Conservation (phyloP, 2,329 filamentous ascomycete species). For the Rutstroemia sp. region DNA sequence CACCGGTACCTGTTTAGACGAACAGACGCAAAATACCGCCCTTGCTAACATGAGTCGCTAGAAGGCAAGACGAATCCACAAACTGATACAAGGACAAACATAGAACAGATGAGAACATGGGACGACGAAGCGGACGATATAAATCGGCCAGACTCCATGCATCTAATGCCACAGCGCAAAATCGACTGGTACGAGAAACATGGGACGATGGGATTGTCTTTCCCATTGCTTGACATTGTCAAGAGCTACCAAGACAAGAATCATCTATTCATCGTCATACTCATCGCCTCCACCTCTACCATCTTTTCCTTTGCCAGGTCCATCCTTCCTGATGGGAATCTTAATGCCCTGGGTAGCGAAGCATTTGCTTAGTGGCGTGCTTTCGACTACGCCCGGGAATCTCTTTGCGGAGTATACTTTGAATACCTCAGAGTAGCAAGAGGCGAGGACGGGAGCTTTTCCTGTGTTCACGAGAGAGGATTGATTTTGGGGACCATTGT, state of each 20-base stretch:
- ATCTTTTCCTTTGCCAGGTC: conserved; percentile 30
- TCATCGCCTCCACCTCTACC: conserved; percentile 25
- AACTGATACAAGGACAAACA: too few species aligned
- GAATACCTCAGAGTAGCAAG: conserved; percentile 81
- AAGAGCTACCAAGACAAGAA: background rate
- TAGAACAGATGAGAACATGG: too few species aligned
- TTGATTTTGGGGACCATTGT: conserved; percentile 26
- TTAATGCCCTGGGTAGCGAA: conserved; percentile 73
- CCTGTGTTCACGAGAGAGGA: conserved; percentile 58
- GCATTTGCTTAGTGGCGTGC: conserved; percentile 80
- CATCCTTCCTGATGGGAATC: conserved; percentile 90
- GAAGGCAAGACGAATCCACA: too few species aligned
- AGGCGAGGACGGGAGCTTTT: conserved; percentile 74
- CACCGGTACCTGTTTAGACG: too few species aligned
- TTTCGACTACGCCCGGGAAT: conserved; percentile 95
- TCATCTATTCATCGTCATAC: background rate
- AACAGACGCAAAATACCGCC: too few species aligned
- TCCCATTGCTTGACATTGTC: background rate
- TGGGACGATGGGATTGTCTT: too few species aligned
- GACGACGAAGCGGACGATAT: too few species aligned
- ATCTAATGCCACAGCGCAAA: too few species aligned
- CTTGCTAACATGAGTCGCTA: too few species aligned
- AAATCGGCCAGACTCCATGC: too few species aligned
- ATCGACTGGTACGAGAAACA: too few species aligned
- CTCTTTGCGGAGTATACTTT: conserved; percentile 96